Conservation (phyloP, 352 stramenopile species). For the Blastocystis sp. region DNA sequence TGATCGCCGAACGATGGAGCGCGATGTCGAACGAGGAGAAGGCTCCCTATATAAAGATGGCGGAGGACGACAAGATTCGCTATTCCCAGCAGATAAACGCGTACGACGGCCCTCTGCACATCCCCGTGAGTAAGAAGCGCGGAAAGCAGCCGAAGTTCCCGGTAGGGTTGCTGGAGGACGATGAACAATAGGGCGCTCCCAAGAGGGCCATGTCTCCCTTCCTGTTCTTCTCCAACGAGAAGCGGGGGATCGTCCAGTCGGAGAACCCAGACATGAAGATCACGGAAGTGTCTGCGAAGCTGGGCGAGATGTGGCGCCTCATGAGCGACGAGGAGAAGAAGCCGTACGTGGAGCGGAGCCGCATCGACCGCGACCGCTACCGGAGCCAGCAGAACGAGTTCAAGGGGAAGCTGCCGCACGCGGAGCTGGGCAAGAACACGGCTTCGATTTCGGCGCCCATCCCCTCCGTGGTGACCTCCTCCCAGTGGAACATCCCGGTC, state of each 20-base stretch:
- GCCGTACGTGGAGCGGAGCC: conserved; percentile 80
- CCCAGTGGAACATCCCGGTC: conserved; percentile 49
- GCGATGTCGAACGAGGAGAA: conserved; percentile 85
- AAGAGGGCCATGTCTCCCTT: conserved; percentile 90
- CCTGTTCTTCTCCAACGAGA: conserved; percentile 87
- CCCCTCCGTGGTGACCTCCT: neutral
- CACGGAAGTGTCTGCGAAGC: conserved; percentile 88
- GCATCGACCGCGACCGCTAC: conserved; percentile 41
- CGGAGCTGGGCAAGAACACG: neutral
- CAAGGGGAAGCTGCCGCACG: conserved; percentile 5
- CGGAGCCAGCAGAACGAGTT: conserved; percentile 54
- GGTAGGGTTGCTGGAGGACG: neutral
- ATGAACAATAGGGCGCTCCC: conserved; percentile 76
- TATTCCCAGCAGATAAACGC: conserved; percentile 87
- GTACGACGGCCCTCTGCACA: conserved; percentile 82
- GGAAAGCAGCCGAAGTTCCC: conserved; percentile 83
- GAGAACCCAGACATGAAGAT: conserved; percentile 90
- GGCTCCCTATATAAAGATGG: conserved; percentile 85
- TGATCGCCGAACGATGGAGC: conserved; percentile 83
- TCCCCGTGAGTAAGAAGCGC: conserved; percentile 86
- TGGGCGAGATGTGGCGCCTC: conserved; percentile 87
- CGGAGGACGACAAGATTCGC: conserved; percentile 86
- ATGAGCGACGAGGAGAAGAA: conserved; percentile 84
- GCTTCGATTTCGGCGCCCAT: neutral
- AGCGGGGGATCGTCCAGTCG: conserved; percentile 82